Conservation (phyloP, 2,329 filamentous ascomycete species). For the Zasmidium citrigriseum region DNA sequence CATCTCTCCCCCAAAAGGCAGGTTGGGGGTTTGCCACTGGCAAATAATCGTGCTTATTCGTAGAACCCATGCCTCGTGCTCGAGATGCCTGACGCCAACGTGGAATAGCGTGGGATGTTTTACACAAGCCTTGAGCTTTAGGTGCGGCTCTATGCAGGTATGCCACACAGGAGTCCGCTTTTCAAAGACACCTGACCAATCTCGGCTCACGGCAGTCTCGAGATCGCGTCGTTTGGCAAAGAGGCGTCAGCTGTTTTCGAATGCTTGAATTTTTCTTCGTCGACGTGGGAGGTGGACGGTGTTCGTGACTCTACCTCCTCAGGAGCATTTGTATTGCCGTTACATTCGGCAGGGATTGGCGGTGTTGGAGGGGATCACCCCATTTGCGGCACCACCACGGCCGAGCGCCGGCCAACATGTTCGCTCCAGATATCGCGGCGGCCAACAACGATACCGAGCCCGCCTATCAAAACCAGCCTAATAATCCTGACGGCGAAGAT, state of each 20-base stretch:
- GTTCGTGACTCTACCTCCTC: too few species aligned
- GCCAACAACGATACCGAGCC: neutral
- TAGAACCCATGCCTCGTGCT: constrained; percentile 6
- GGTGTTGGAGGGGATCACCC: too few species aligned
- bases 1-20: constrained; percentile 42
- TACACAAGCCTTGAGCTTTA: constrained; percentile 1
- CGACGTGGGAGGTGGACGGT: too few species aligned
- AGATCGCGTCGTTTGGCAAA: too few species aligned
- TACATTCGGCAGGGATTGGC: too few species aligned
- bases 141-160: constrained; percentile 3
- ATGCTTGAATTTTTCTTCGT: too few species aligned
- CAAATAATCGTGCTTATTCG: constrained; percentile 7
- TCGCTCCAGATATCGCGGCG: neutral
- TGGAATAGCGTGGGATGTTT: constrained; percentile 4
- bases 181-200: neutral
- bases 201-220: too few species aligned
- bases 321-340: too few species aligned
- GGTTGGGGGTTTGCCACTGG: constrained; percentile 4
- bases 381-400: too few species aligned
- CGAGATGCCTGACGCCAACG: neutral
- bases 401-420: neutral
- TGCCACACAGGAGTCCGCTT: neutral
- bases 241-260: too few species aligned
- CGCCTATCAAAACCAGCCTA: neutral
- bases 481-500: neutral